A percentile compares a stretch with the other conserved stretches of the same genome.
phyloP scores from a whole-genome alignment of 345 rosid genomes.

The Hibiscus mutabilis region DNA sequence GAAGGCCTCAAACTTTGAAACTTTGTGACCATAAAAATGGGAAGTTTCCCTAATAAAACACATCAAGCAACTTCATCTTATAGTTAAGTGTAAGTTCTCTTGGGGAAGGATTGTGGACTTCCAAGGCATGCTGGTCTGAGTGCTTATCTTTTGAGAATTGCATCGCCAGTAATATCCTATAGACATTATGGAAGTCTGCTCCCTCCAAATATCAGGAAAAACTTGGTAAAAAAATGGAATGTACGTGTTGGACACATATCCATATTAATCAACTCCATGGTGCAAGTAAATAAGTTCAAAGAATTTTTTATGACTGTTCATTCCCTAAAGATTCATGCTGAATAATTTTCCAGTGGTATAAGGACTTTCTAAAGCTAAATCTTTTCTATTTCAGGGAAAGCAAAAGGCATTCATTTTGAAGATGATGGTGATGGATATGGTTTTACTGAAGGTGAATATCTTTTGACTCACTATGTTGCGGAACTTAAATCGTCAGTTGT shows the following conservation, averaged over 20 bases:
- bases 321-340: background rate
- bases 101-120: background rate
- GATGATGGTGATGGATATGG: constrained; percentile 93
- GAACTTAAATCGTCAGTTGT: constrained; percentile 52
- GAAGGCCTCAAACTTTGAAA: background rate
- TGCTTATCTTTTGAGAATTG: background rate
- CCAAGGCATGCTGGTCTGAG: background rate
- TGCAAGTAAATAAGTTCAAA: background rate
- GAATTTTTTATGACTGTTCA: background rate
- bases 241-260: background rate
- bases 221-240: background rate
- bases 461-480: constrained; percentile 59
- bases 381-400: constrained; percentile 44
- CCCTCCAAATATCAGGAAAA: background rate
- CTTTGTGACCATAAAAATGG: background rate
- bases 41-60: background rate
- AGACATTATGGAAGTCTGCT: background rate
- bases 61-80: background rate
- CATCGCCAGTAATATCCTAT: background rate
- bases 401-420: constrained; percentile 67
- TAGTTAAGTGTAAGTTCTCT: background rate
- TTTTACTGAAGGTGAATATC: constrained; percentile 52
- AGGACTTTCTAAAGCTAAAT: constrained; percentile 1
- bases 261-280: background rate
- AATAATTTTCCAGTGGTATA: background rate